Evolutionary conservation across 768 basidiomycete species (phyloP).

Genomic region (Lactarius hengduanensis): DNA sequence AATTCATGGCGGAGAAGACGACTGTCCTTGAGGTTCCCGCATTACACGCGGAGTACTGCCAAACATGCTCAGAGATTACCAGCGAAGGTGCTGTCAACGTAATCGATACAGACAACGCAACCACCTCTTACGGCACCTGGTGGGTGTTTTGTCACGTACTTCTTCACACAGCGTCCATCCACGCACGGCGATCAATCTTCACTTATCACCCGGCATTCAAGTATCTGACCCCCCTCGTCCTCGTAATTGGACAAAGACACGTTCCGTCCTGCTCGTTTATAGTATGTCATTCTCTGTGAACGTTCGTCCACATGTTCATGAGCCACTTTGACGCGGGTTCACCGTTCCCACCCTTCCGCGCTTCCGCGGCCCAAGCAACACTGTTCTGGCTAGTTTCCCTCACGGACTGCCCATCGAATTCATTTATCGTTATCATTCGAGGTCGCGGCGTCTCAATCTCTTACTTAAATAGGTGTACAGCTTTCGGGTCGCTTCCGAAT

Average conservation of each 20-base stretch:
- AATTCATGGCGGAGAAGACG: background rate
- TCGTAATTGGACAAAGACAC: background rate
- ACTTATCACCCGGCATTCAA: background rate
- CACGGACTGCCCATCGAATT: background rate
- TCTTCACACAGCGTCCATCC: background rate
- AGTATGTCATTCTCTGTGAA: background rate
- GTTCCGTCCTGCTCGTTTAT: background rate
- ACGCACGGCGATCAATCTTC: background rate
- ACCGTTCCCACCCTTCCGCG: constrained; percentile 3
- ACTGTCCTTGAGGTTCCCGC: background rate
- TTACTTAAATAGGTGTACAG: constrained; percentile 48
- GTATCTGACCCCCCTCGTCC: background rate
- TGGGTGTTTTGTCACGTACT: background rate
- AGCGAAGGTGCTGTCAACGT: background rate
- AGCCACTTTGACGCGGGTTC: constrained; percentile 2
- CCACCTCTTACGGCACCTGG: background rate
- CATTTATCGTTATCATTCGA: constrained; percentile 4
- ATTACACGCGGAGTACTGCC: background rate
- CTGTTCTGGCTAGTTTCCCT: background rate
- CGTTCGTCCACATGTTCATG: background rate
- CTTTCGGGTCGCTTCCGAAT: constrained; percentile 44
- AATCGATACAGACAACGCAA: background rate
- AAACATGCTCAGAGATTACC: background rate
- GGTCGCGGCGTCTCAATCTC: constrained; percentile 46
- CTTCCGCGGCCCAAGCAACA: background rate